Evolutionary conservation across 2,329 filamentous ascomycete species (phyloP).

Genomic region (Gnomoniopsis smithogilvyi): DNA sequence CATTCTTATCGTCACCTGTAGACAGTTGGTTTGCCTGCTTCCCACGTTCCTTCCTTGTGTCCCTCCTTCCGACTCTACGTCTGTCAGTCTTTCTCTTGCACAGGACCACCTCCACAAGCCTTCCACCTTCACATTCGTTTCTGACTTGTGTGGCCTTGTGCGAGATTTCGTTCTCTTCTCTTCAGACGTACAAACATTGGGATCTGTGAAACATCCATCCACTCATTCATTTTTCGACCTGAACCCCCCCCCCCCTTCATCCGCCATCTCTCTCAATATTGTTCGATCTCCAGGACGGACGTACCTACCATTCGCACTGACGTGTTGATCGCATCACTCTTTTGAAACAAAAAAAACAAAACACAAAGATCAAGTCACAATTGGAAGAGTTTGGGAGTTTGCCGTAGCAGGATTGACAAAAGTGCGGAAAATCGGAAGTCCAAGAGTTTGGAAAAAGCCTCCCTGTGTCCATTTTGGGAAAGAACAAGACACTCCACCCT

Average conservation of each 20-base stretch:
- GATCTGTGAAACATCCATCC: not conserved
- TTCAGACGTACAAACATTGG: conserved; percentile 11
- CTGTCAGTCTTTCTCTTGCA: not conserved
- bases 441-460: not conserved
- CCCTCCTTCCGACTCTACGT: not conserved
- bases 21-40: not conserved
- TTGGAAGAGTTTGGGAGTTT: not conserved
- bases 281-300: not conserved
- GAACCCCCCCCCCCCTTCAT: not conserved
- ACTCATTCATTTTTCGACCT: not conserved
- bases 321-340: conserved; percentile 20
- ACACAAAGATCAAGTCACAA: too few relatives aligned
- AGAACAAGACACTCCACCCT: conserved; percentile 2
- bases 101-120: conserved; percentile 1
- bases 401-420: not conserved
- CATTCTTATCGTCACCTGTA: conserved; percentile 5
- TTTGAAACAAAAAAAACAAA: not conserved
- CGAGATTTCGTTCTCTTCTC: conserved; percentile 11
- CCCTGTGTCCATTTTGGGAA: conserved; percentile 7
- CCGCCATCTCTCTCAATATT: too few relatives aligned
- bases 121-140: conserved; percentile 9
- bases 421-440: not conserved
- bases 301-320: conserved; percentile 7
- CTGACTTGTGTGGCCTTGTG: conserved; percentile 12
- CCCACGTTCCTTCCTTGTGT: not conserved